Percentiles rank a stretch among this genome's conserved stretches.
Evolutionary conservation across 257 asterid species (phyloP).

Genomic region (Sherardia arvensis): DNA sequence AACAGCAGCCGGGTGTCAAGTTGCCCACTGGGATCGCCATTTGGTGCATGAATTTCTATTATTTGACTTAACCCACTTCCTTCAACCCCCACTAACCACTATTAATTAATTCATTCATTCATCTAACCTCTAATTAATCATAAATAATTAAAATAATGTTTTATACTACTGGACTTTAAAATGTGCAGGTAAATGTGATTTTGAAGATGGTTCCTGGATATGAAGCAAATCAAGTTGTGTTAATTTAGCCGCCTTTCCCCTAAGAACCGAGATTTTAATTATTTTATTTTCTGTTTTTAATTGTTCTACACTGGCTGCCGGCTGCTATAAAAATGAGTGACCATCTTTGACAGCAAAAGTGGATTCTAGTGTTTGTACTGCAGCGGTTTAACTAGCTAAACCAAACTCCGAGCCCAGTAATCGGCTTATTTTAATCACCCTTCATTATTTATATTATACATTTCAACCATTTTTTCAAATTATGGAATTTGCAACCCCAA

Average conservation of each 20-base stretch:
- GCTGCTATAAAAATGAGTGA: not conserved
- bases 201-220: not conserved
- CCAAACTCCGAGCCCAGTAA: not conserved
- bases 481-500: no score
- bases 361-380: not conserved
- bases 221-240: not conserved
- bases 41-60: constrained; percentile 7
- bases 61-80: not conserved
- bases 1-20: constrained; percentile 1
- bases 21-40: not conserved
- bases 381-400: not conserved
- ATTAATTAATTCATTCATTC: not conserved
- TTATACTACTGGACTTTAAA: not conserved
- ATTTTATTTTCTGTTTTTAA: not conserved
- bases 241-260: constrained; percentile 10
- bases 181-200: not conserved
- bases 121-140: no score
- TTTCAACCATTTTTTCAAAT: no score
- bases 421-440: not conserved
- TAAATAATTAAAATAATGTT: no score
- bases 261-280: not conserved
- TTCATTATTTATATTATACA: not conserved
- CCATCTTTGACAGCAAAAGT: not conserved
- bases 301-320: constrained; percentile 11
- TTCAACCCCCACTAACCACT: not conserved